A percentile compares a stretch with the other conserved stretches of the same genome.
phyloP scores from a whole-genome alignment of 164 flowering plant genomes.

The Annona squamosa region DNA sequence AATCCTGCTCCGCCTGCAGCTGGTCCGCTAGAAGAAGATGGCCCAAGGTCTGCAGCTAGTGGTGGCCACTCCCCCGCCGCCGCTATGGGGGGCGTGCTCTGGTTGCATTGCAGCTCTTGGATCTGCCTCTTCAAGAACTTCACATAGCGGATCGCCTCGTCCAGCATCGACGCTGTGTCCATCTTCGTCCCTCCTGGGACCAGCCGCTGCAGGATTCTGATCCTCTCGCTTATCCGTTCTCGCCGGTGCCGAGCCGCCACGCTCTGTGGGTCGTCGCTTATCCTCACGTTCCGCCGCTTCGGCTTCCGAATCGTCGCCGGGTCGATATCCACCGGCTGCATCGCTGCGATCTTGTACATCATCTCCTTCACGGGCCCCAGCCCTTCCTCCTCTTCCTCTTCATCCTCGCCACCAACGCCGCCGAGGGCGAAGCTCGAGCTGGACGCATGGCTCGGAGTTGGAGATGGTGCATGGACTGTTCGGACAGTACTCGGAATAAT shows the following conservation, averaged over 20 bases:
- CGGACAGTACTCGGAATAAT: background rate
- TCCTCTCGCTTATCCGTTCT: conserved; percentile 72
- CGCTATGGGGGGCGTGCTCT: background rate
- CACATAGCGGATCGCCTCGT: conserved; percentile 79
- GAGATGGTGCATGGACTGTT: background rate
- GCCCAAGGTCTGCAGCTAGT: background rate
- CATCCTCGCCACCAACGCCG: conserved; percentile 18
- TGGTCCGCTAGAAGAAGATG: conserved; percentile 9
- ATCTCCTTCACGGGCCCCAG: conserved; percentile 82
- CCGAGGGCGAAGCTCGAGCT: background rate
- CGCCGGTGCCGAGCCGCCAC: conserved; percentile 81
- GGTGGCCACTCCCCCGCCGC: background rate
- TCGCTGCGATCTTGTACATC: conserved; percentile 87
- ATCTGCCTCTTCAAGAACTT: conserved; percentile 77
- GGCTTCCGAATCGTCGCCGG: conserved; percentile 67
- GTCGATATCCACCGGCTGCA: conserved; percentile 92
- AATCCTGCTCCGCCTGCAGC: conserved; percentile 2
- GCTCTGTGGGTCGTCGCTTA: conserved; percentile 80
- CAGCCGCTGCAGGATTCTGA: conserved; percentile 34
- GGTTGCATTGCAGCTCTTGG: conserved; percentile 37
- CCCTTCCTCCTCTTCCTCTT: conserved; percentile 50
- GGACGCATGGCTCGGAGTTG: background rate
- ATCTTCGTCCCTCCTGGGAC: conserved; percentile 86
- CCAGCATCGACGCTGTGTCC: conserved; percentile 87
- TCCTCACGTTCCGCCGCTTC: conserved; percentile 64